Percentiles rank a stretch among this genome's conserved stretches.
Conservation (phyloP, 495 filamentous ascomycete genomes). For the Neurospora hispaniola region DNA sequence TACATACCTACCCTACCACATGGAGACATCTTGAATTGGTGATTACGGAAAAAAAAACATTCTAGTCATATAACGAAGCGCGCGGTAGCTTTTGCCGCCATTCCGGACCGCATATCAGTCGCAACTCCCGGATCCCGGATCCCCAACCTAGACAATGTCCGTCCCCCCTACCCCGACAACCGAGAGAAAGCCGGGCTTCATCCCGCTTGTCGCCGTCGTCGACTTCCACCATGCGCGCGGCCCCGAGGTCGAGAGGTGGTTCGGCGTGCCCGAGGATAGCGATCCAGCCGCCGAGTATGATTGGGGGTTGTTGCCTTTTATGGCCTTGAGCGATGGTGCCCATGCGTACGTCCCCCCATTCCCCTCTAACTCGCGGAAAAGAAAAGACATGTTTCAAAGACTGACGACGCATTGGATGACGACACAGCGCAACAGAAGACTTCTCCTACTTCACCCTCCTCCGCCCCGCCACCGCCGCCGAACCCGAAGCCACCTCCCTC, state of each 20-base stretch:
- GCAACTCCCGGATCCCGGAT: neutral
- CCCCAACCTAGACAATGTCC: slow-evolving; percentile 10
- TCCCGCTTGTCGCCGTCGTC: slow-evolving; percentile 75
- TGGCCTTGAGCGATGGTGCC: slow-evolving; percentile 94
- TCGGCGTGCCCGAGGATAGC: slow-evolving; percentile 63
- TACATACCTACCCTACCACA: neutral
- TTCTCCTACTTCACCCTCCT: slow-evolving; percentile 97
- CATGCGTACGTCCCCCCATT: slow-evolving; percentile 56
- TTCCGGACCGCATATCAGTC: neutral
- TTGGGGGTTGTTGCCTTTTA: slow-evolving; percentile 89
- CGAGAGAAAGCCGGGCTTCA: slow-evolving; percentile 20
- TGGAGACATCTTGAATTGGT: neutral
- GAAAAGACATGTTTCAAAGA: too few species aligned
- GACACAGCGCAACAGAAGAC: slow-evolving; percentile 67
- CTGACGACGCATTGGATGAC: neutral
- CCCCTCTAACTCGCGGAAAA: neutral
- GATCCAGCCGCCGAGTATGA: slow-evolving; percentile 82
- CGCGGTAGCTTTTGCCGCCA: neutral
- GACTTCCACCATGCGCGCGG: slow-evolving; percentile 97
- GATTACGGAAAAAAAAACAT: neutral
- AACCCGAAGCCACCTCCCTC: slow-evolving; percentile 54
- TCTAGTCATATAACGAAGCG: neutral
- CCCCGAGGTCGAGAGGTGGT: slow-evolving; percentile 88
- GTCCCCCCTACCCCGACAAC: slow-evolving; percentile 18
- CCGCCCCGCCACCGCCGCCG: slow-evolving; percentile 45